Base-by-base conservation (phyloP, 1,284 basidiomycete genomes). In the Athelia sp. region DNA sequence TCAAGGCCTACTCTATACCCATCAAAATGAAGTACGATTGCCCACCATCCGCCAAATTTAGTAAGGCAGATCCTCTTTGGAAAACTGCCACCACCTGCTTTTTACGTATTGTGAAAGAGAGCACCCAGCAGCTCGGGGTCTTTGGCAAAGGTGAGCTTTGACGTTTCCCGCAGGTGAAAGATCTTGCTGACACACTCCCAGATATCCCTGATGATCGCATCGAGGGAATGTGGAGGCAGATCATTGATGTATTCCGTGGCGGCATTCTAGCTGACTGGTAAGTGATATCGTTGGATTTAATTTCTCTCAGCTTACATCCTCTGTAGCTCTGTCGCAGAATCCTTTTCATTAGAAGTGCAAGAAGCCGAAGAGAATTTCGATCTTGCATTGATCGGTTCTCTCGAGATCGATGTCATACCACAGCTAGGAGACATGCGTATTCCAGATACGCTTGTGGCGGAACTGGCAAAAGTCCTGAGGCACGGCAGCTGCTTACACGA, bases 11-110 rank as follows among this genome's bases (percentile, higher is more conserved):
- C 58, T 81, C 89, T 1, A 85, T 96, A 29, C 93, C 95, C 0
- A 84, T 98, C 63, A 93, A 93, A 63, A 72, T 98, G 54, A 96
- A 95, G 66, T 97, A 98, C 58, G 92, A 94, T 43, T 97, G 95
- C 62, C 94, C 95, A 0, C 71, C 87, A 0, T 78, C 94, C 1
- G 93, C 86, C 40, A 93, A 87, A 62, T 90, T 83, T 60, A 90
- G 90, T 1, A 83, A 88, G 48, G 93, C 93, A 61, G 68, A 65
- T n/a, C 91, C 93, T 0, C 68, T 97, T 8, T 97, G 93, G 94
- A 93, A 93, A 67, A 93, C 90, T 0, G 93, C 92, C 2, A 87
- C 88, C 10, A 80, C 73, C 3, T 81, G 75, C 58, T 88, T 90
- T 63, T 67, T 90, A 56, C 71, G 71, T 14, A 75, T 88, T 46